Conservation (phyloP, 768 basidiomycete genomes). For the Termitomyces eurrhizus region DNA sequence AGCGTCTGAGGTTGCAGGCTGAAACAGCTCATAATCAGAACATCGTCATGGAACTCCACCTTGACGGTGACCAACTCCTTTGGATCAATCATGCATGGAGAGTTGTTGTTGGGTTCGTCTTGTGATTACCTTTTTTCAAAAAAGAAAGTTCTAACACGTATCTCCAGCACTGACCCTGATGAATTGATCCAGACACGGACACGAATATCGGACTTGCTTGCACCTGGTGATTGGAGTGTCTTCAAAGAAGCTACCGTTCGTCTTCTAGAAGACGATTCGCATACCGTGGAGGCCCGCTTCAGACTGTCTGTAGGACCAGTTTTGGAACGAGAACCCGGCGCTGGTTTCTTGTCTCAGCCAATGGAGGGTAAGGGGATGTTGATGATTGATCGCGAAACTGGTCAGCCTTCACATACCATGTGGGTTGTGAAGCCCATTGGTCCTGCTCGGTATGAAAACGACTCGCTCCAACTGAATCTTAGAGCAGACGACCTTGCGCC, state of each 20-base stretch:
- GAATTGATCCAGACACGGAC: conserved; percentile 65
- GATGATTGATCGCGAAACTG: conserved; percentile 89
- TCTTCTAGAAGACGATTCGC: conserved; percentile 86
- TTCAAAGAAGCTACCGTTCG: conserved; percentile 85
- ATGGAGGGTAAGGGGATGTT: conserved; percentile 99
- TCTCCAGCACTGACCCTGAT: conserved; percentile 75
- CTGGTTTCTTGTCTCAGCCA: conserved; percentile 61
- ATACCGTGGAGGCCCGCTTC: conserved; percentile 91
- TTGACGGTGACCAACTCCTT: conserved; percentile 92
- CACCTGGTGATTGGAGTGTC: conserved; percentile 73
- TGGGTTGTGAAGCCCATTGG: conserved; percentile 91
- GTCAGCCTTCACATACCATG: conserved; percentile 92
- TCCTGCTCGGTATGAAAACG: conserved; percentile 63
- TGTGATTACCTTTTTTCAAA: conserved; percentile 3
- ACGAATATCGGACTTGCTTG: conserved; percentile 78
- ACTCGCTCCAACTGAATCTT: conserved; percentile 57
- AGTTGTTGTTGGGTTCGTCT: conserved; percentile 80
- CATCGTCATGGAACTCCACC: conserved; percentile 89
- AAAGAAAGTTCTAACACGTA: not conserved
- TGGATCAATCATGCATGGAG: conserved; percentile 98
- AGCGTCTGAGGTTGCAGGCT: conserved; percentile 78
- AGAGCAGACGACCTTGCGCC: conserved; percentile 45
- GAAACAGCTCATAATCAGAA: conserved; percentile 96
- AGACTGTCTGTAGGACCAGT: conserved; percentile 73
- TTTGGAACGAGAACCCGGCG: conserved; percentile 50